A percentile compares a stretch with the other conserved stretches of the same genome.
These are phyloP conservation scores for Xerocomellus dryophilus DNA, from an alignment of 768 basidiomycete species.

Conservation along the genomic window DNA sequence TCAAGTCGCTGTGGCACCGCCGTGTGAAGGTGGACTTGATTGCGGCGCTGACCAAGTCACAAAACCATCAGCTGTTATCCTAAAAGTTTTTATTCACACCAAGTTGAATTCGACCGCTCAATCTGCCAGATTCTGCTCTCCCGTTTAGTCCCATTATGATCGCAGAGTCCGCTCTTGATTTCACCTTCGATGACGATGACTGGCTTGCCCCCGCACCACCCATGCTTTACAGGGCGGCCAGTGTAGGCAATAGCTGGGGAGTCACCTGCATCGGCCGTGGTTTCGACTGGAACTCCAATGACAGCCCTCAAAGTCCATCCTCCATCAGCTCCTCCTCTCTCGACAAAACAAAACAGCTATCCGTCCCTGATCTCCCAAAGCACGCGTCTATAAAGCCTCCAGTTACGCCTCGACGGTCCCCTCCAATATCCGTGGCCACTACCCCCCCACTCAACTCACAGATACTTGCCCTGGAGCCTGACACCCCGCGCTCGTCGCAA, in stretches of 20 bases:
- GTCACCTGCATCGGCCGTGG: conserved; percentile 83
- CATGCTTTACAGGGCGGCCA: conserved; percentile 58
- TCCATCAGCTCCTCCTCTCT: conserved; percentile 1
- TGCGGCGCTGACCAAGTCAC: not conserved
- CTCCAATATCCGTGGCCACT: conserved; percentile 15
- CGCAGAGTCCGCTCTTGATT: conserved; percentile 55
- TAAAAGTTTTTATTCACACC: not conserved
- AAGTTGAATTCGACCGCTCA: not conserved
- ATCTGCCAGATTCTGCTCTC: not conserved
- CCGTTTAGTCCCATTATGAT: conserved; percentile 42
- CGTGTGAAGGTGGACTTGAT: conserved; percentile 16
- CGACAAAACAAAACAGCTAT: conserved; percentile 6
- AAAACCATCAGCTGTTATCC: not conserved
- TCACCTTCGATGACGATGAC: conserved; percentile 69
- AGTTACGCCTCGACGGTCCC: conserved; percentile 9
- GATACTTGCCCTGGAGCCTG: conserved; percentile 22
- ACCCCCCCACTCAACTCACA: conserved; percentile 28
- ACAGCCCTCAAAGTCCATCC: conserved; percentile 24
- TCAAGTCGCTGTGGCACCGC: not conserved
- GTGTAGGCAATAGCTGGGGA: conserved; percentile 77
- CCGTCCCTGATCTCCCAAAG: conserved; percentile 15
- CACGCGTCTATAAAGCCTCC: conserved; percentile 6
- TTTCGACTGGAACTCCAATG: conserved; percentile 64
- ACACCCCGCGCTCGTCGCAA: conserved; percentile 28
- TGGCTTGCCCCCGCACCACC: conserved; percentile 55